These are phyloP conservation scores for Diplosphaera chodatii DNA, from an alignment of 139 green algal genomes.

Conservation along the genomic window DNA sequence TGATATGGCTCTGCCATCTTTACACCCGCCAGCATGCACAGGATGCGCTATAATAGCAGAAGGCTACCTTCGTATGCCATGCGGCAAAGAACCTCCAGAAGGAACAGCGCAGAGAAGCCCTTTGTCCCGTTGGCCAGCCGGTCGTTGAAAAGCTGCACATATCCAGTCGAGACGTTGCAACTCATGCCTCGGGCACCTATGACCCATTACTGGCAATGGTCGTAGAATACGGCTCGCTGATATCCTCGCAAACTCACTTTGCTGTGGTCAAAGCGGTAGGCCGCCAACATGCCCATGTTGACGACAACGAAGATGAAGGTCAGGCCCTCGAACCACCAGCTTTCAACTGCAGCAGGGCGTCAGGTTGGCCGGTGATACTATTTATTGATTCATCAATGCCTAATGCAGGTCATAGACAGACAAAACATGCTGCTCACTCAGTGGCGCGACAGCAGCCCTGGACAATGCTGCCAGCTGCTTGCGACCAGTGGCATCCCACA, in stretches of 20 bases:
- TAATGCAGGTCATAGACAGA: no score
- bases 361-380: no score
- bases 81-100: neutral
- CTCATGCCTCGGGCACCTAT: no score
- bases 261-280: neutral
- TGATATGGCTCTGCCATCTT: no score
- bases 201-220: no score
- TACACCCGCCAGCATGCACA: no score
- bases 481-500: neutral
- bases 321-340: neutral
- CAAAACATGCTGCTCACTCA: neutral
- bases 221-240: no score
- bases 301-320: neutral
- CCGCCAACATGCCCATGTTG: neutral
- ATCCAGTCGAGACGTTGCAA: no score
- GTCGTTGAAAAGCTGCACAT: neutral
- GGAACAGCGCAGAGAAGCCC: neutral
- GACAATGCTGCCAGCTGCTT: neutral
- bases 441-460: neutral
- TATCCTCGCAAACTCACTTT: no score
- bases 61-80: neutral
- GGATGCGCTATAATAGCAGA: no score
- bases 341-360: neutral
- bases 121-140: neutral
- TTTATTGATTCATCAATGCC: no score